Evolutionary conservation across 805 yeast genomes (phyloP).

Genomic region (Grigorovia jiainica): DNA sequence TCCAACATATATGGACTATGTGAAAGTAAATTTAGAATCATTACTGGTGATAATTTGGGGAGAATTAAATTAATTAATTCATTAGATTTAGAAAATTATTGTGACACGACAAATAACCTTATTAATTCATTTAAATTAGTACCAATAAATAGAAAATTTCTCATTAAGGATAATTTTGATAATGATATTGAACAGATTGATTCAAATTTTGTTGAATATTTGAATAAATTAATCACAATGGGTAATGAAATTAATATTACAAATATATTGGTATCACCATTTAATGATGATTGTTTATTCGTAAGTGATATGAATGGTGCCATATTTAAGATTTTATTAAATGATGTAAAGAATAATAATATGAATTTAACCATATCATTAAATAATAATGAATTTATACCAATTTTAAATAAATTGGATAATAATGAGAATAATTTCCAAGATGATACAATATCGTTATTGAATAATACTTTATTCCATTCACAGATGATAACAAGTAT

Average conservation of each 20-base stretch:
- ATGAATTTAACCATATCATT: slow-evolving; percentile 5
- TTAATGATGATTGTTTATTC: slow-evolving; percentile 15
- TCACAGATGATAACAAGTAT: slow-evolving; percentile 14
- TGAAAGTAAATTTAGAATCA: slow-evolving; percentile 13
- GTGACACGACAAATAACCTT: neutral
- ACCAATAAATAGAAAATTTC: neutral
- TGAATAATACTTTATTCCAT: slow-evolving; percentile 11
- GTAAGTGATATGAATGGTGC: slow-evolving; percentile 24
- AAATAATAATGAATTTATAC: slow-evolving; percentile 18
- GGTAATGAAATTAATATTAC: slow-evolving; percentile 3
- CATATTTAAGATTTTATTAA: slow-evolving; percentile 15
- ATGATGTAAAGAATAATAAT: slow-evolving; percentile 2
- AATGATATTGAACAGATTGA: neutral
- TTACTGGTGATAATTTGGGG: slow-evolving; percentile 17
- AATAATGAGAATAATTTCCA: neutral
- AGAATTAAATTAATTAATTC: slow-evolving; percentile 13
- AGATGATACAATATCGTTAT: neutral
- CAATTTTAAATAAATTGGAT: slow-evolving; percentile 5
- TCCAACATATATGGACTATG: slow-evolving; percentile 12
- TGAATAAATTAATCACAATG: neutral
- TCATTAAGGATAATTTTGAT: neutral
- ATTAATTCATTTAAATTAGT: neutral
- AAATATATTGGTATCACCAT: slow-evolving; percentile 8
- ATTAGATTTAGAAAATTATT: slow-evolving; percentile 8
- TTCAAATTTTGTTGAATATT: neutral